A percentile compares a stretch with the other conserved stretches of the same genome.
phyloP scores from a whole-genome alignment of 148 eudicot species.

The Dianthus caryophyllus region DNA sequence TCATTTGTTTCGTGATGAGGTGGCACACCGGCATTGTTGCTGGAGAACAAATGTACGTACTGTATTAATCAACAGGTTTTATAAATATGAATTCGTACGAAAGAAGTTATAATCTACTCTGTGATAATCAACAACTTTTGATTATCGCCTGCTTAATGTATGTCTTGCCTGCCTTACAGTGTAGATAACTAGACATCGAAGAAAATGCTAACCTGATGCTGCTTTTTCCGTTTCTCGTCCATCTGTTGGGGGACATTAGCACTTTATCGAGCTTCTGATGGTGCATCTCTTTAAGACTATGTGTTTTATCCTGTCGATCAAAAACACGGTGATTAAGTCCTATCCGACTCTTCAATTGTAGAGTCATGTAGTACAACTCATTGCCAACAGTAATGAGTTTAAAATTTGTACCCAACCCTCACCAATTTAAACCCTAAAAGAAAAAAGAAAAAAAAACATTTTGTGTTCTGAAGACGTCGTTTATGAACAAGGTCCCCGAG shows the following conservation, averaged over 20 bases:
- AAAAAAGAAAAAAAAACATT: too few species aligned
- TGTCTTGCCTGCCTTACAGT: not conserved
- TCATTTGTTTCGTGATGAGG: constrained; percentile 31
- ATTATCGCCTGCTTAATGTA: not conserved
- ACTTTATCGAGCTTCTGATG: constrained; percentile 29
- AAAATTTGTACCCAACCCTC: too few species aligned
- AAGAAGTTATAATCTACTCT: too few species aligned
- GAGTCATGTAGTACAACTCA: too few species aligned
- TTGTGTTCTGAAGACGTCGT: too few species aligned
- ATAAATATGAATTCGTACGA: too few species aligned
- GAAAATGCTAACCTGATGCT: constrained; percentile 43
- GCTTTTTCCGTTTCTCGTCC: constrained; percentile 29
- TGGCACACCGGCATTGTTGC: constrained; percentile 29
- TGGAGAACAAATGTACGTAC: constrained; percentile 33
- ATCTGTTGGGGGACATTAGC: constrained; percentile 24
- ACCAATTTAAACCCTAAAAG: too few species aligned
- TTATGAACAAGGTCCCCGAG: too few species aligned
- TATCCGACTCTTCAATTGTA: not conserved
- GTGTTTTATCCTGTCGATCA: constrained; percentile 43
- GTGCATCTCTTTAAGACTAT: constrained; percentile 30
- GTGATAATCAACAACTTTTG: not conserved
- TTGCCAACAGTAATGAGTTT: too few species aligned
- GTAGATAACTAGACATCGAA: constrained; percentile 7
- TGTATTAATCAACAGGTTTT: too few species aligned
- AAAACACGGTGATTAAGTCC: not conserved